Base-by-base conservation (phyloP, 2,329 filamentous ascomycete species). In the Aspergillus bombycis region DNA sequence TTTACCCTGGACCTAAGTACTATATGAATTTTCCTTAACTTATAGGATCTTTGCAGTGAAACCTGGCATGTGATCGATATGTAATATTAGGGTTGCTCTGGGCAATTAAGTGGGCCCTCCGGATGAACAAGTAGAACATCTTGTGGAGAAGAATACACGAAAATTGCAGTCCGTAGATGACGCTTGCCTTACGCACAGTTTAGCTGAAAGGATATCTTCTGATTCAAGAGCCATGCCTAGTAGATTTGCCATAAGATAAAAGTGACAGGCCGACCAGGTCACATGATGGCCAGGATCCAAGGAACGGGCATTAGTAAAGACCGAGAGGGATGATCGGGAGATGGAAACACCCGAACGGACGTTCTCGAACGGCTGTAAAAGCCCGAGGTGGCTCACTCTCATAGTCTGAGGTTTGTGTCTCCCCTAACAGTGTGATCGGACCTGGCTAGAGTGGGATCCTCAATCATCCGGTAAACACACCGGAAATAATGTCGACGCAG, bases 211-310 rank as follows among this genome's bases (percentile, higher is more conserved):
- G 9, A 6, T 6, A 12, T 23, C 21, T 45, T 3, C 43, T 3
- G 10, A n/a, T 19, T 26, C 23, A 48, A n/a, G 8, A 19, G n/a
- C 62, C 48, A 41, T 65, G 38, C 21, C 63, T 63, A 63, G 68
- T n/a, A n/a, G n/a, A 67, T 36, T 36, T 36, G 14, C 34, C 34
- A 36, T 36, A 14, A 1, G 5, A 7, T 4, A 36, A 36, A 0
- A 6, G 30, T 10, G 8, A 32, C 9, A 11, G 36, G 12, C 7
- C 7, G 36, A 19, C 16, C 12, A 43, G 41, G 10, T 43, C 41
- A 43, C 41, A 43, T 43, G 41, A 43, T 19, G 9, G 41, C 8
- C 41, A 19, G 19, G 19, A 21, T 16, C 16, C n/a, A n/a, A 21
- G 41, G 16, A 11, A 19, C 38, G 38, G 38, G n/a, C 38, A 41